Evolutionary conservation across 1,284 basidiomycete genomes (phyloP).

Genomic region (Malassezia caprae): DNA sequence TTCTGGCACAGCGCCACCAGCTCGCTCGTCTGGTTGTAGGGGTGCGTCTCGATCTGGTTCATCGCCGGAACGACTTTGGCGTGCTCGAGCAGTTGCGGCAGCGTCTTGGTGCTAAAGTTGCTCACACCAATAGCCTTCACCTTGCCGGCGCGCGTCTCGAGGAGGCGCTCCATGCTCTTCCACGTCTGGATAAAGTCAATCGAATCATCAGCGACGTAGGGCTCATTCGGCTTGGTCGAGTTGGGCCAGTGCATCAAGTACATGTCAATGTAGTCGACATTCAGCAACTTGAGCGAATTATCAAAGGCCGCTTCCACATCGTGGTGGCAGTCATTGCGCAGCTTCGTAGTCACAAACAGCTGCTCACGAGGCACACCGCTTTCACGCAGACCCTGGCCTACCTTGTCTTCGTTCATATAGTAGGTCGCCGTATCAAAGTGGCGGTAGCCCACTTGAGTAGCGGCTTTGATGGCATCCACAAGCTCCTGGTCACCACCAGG

Average conservation of each 20-base stretch:
- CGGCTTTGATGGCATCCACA: constrained; percentile 16
- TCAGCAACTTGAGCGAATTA: constrained; percentile 61
- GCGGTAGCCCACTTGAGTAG: constrained; percentile 30
- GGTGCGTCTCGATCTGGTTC: constrained; percentile 37
- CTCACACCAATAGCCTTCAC: constrained; percentile 56
- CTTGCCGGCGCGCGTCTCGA: constrained; percentile 33
- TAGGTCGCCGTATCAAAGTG: constrained; percentile 29
- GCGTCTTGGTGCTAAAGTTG: constrained; percentile 31
- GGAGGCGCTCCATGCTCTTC: constrained; percentile 37
- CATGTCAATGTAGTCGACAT: constrained; percentile 58
- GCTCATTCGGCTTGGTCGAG: constrained; percentile 16
- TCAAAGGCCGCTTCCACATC: constrained; percentile 54
- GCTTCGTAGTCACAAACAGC: constrained; percentile 73
- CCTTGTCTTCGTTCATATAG: constrained; percentile 67
- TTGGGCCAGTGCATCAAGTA: constrained; percentile 39
- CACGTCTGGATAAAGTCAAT: constrained; percentile 29
- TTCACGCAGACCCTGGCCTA: constrained; percentile 64
- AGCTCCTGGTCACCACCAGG: constrained; percentile 12
- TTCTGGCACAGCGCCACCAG: constrained; percentile 60
- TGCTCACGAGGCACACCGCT: constrained; percentile 66
- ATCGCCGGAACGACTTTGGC: constrained; percentile 31
- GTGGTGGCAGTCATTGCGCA: constrained; percentile 54
- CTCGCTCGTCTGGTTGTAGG: constrained; percentile 53
- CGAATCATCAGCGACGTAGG: constrained; percentile 18
- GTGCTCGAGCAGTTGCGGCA: constrained; percentile 26